A percentile compares a stretch with the other conserved stretches of the same genome.
Evolutionary conservation across 2,329 filamentous ascomycete genomes (phyloP).

Genomic region (Cladosporium sp.): DNA sequence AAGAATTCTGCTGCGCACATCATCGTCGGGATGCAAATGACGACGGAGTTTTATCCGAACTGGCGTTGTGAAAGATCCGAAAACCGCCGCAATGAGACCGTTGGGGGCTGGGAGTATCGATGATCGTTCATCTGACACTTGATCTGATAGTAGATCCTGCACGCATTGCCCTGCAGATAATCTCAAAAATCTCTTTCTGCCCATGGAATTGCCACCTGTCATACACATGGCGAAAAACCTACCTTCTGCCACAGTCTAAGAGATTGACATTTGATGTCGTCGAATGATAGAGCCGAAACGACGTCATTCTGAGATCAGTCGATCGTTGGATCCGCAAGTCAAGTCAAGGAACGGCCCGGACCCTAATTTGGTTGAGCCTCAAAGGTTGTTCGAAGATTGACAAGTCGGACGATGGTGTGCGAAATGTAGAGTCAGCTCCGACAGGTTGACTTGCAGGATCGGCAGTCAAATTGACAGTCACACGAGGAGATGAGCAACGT

Average conservation of each 20-base stretch:
- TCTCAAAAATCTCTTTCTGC: background rate
- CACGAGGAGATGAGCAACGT: background rate
- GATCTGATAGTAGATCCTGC: background rate
- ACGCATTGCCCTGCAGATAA: background rate
- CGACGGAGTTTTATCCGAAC: background rate
- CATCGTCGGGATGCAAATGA: background rate
- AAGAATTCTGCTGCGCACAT: background rate
- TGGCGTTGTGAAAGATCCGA: background rate
- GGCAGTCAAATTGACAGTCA: background rate
- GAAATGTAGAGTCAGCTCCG: background rate
- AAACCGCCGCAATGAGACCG: conserved; percentile 3
- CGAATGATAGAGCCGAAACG: background rate
- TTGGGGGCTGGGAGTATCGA: background rate
- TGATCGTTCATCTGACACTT: background rate
- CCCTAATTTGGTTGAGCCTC: background rate
- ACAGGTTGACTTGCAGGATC: too few species aligned
- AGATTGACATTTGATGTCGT: background rate
- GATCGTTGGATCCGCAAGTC: background rate
- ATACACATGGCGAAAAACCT: background rate
- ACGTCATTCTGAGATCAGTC: background rate
- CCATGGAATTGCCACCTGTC: background rate
- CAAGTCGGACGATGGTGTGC: background rate
- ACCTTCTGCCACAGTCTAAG: background rate
- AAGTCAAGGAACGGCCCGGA: background rate
- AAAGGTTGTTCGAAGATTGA: background rate